Percentiles rank a stretch among this genome's conserved stretches.
Evolutionary conservation across 1,284 basidiomycete genomes (phyloP).

Genomic region (Ustilago hordei): DNA sequence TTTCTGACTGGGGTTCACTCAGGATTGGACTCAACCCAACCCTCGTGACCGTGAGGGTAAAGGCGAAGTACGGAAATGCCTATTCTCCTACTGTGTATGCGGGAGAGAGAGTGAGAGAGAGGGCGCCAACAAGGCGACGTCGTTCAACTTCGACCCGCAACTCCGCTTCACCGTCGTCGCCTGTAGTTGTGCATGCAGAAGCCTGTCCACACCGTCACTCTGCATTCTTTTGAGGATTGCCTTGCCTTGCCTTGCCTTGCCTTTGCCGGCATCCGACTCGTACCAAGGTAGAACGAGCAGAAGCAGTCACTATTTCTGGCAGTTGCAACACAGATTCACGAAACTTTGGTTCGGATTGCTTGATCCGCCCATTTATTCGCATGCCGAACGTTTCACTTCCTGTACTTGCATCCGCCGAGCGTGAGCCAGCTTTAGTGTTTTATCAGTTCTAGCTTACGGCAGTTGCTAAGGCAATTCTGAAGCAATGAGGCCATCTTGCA

Average conservation of each 20-base stretch:
- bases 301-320: slow-evolving; percentile 8
- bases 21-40: neutral
- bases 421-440: neutral
- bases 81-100: neutral
- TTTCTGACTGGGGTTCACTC: slow-evolving; percentile 9
- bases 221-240: neutral
- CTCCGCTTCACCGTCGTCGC: neutral
- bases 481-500: neutral
- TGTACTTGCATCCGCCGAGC: neutral
- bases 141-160: slow-evolving; percentile 1
- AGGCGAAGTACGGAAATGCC: neutral
- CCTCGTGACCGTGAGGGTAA: slow-evolving; percentile 17
- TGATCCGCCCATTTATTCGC: neutral
- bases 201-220: slow-evolving; percentile 10
- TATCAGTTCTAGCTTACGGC: too few species aligned
- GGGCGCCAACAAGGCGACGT: neutral
- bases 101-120: neutral
- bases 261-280: neutral
- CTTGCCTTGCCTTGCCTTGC: neutral
- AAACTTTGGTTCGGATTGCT: neutral
- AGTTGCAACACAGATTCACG: slow-evolving; percentile 1
- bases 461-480: too few species aligned
- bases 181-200: neutral
- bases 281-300: neutral
- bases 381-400: neutral